These are phyloP conservation scores for Durusdinium trenchii DNA, from an alignment of 73 alveolate species.

Conservation along the genomic window DNA sequence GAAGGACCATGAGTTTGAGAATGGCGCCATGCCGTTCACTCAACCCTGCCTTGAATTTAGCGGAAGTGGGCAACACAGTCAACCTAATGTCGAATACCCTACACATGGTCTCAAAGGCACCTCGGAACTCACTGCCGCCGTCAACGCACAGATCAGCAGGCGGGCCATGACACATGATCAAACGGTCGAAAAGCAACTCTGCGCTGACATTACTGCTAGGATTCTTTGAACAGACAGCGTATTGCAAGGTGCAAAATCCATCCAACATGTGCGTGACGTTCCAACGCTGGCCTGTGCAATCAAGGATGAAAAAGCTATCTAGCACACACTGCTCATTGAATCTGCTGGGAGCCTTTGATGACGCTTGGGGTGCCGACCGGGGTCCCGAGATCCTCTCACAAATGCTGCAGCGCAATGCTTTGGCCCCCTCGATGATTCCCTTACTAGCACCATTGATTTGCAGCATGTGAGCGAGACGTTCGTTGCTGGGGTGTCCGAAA, in stretches of 20 bases:
- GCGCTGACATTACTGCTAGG: neutral
- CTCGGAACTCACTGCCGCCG: neutral
- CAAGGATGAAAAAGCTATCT: slow-evolving; percentile 18
- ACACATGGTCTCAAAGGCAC: neutral
- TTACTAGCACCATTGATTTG: neutral
- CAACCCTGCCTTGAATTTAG: neutral
- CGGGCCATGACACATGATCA: neutral
- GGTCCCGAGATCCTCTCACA: neutral
- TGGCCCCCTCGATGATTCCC: neutral
- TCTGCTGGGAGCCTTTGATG: neutral
- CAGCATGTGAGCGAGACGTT: neutral
- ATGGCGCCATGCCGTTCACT: neutral
- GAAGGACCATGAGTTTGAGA: neutral
- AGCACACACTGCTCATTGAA: neutral
- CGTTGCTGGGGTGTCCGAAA: neutral
- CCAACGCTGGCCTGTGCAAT: neutral
- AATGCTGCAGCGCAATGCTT: neutral
- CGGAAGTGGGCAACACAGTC: neutral
- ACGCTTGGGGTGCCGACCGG: neutral
- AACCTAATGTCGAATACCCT: neutral
- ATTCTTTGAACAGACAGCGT: neutral
- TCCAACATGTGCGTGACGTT: slow-evolving; percentile 6
- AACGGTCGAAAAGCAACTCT: neutral
- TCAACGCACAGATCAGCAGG: neutral
- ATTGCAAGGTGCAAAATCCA: neutral